phyloP scores from a whole-genome alignment of 2,329 filamentous ascomycete species.

The Pseudogymnoascus sp. region DNA sequence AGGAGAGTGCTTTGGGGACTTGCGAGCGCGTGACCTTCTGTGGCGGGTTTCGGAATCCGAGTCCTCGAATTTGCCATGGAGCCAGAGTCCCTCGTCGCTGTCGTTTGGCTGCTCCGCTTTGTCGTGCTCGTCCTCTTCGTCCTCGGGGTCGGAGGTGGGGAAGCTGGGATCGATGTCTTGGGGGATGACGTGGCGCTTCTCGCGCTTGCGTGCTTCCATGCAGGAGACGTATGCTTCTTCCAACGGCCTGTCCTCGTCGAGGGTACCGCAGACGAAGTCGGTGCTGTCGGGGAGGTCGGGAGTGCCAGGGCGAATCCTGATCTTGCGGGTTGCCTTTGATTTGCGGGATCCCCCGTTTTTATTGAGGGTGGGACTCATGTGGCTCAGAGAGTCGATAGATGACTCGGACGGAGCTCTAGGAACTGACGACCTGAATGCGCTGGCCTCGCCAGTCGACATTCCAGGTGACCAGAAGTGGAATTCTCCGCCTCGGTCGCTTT shows the following conservation, averaged over 20 bases:
- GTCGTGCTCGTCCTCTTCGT: constrained; percentile 69
- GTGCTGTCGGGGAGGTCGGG: constrained; percentile 93
- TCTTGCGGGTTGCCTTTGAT: constrained; percentile 27
- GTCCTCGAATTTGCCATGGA: constrained; percentile 66
- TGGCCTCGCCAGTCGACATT: constrained; percentile 17
- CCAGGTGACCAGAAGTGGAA: constrained; percentile 56
- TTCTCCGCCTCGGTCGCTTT: constrained; percentile 57
- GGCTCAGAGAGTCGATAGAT: constrained; percentile 45
- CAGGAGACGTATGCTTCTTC: constrained; percentile 88
- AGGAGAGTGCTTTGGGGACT: constrained; percentile 49
- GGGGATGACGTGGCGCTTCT: constrained; percentile 76
- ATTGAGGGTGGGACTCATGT: constrained; percentile 21
- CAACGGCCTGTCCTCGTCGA: constrained; percentile 91
- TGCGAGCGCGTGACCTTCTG: constrained; percentile 37
- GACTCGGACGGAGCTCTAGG: constrained; percentile 49
- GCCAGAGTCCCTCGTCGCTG: constrained; percentile 62
- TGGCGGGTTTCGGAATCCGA: constrained; percentile 51
- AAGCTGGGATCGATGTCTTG: constrained; percentile 98
- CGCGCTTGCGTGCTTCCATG: constrained; percentile 70
- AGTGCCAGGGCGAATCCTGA: constrained; percentile 58
- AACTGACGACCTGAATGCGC: constrained; percentile 23
- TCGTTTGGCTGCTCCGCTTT: constrained; percentile 48
- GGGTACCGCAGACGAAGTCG: constrained; percentile 96
- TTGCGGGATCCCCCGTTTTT: constrained; percentile 12
- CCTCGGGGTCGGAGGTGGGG: constrained; percentile 85